Base-by-base conservation (phyloP, 2,329 filamentous ascomycete species). In the Botryotinia globosa region DNA sequence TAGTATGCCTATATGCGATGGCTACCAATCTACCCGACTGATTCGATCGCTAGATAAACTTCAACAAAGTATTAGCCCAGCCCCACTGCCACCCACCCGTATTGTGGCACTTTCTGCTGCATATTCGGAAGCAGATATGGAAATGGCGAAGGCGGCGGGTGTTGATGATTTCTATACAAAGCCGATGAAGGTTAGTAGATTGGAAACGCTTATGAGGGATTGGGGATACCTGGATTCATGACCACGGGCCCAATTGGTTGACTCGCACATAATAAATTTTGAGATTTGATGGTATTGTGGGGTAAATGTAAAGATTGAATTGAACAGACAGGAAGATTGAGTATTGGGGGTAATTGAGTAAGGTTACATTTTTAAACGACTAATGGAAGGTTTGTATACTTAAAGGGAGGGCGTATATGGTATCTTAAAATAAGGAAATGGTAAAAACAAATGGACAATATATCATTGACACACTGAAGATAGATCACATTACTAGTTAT, bases 1-100 rank as follows among this genome's bases (percentile, higher is more conserved):
- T 8, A 84, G 84, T 69, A 88, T 88, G 87, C 87, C 87, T 0
- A 80, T 87, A 10, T 85, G 88, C 80, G 82, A 87, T 72, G 85
- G 85, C 0, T 78, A 85, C 22, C 82, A 85, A 71, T 81, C 84
- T 0, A 87, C 85, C 20, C 81, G 81, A 10, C 80, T 80, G 56
- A 87, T 88, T 44, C 83, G 87, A 16, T 81, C 82, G 6, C 80
- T 85, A 25, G 86, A 88, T 76, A 88, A 72, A 39, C 54, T 66
- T 44, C 51, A 69, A 58, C 69, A 59, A 72, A 76, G 70, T 69
- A 74, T 62, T 69, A 74, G 7, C 44, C 75, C 68, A 54, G 77
- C 74, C 64, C 77, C 77, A 74, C 71, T n/a, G 69, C 71, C 39
- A 54, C 74, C 68, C 71, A 75, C 71, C 61, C 75, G 58, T 68